Conservation (phyloP, 306 rosid species). For the Cyamopsis tetragonoloba region DNA sequence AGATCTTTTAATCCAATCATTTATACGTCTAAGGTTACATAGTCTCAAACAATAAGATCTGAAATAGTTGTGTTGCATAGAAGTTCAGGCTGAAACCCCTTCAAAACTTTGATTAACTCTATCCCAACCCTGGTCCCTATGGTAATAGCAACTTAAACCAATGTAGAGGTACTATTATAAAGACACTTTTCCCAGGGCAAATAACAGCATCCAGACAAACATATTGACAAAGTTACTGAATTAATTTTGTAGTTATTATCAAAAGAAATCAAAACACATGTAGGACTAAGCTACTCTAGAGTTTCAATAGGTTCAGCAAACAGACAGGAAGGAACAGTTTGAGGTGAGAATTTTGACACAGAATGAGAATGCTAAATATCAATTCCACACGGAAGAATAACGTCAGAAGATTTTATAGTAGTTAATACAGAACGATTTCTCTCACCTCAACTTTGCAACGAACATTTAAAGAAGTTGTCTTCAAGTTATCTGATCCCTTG, state of each 20-base stretch:
- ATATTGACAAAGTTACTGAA: slow-evolving; percentile 1
- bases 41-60: not conserved
- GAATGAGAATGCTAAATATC: not conserved
- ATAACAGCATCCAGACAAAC: not conserved
- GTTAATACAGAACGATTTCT: slow-evolving; percentile 9
- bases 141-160: not conserved
- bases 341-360: not conserved
- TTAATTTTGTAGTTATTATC: not conserved
- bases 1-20: slow-evolving; percentile 19
- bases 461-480: slow-evolving; percentile 50
- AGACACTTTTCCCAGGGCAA: not conserved
- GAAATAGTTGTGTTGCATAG: not conserved
- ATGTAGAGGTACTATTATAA: not conserved
- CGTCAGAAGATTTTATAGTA: not conserved
- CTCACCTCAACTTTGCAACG: slow-evolving; percentile 68
- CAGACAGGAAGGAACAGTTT: not conserved
- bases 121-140: not conserved
- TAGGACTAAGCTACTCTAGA: not conserved
- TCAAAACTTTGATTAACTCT: not conserved
- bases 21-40: not conserved
- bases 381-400: slow-evolving; percentile 12
- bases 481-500: slow-evolving; percentile 49
- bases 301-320: slow-evolving; percentile 12
- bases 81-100: slow-evolving; percentile 13
- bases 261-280: slow-evolving; percentile 8